Percentiles rank a stretch among this genome's conserved stretches.
phyloP scores from a whole-genome alignment of 1,284 basidiomycete genomes.

The Cutaneotrichosporon sp. region DNA sequence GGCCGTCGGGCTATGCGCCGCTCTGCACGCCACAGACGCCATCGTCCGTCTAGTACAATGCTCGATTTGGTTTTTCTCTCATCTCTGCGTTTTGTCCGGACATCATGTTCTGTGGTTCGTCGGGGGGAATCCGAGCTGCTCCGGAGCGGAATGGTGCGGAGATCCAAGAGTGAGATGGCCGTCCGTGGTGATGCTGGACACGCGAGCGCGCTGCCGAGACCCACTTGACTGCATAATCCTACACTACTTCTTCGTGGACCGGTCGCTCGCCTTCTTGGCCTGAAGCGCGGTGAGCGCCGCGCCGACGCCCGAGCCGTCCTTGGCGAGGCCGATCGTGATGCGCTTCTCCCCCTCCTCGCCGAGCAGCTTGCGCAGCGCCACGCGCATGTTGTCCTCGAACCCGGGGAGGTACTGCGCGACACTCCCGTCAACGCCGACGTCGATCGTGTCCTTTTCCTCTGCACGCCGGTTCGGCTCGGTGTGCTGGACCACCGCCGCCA shows the following conservation, averaged over 20 bases:
- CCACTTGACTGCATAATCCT: slow-evolving; percentile 7
- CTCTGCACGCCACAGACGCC: too few relatives aligned
- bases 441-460: slow-evolving; percentile 59
- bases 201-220: background rate
- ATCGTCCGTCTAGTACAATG: too few relatives aligned
- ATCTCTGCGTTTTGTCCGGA: too few relatives aligned
- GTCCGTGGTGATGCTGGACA: too few relatives aligned
- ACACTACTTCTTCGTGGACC: slow-evolving; percentile 1
- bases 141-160: too few relatives aligned
- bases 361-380: slow-evolving; percentile 71
- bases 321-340: slow-evolving; percentile 86
- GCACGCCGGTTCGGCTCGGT: slow-evolving; percentile 64
- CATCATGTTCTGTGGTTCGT: too few relatives aligned
- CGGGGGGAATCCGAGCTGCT: too few relatives aligned
- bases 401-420: slow-evolving; percentile 87
- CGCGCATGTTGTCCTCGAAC: slow-evolving; percentile 73
- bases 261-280: slow-evolving; percentile 52
- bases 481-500: slow-evolving; percentile 82
- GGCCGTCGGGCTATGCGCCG: too few relatives aligned
- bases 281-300: slow-evolving; percentile 54
- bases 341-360: slow-evolving; percentile 75
- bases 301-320: slow-evolving; percentile 96
- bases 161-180: too few relatives aligned
- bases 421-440: slow-evolving; percentile 88
- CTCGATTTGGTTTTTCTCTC: too few relatives aligned